Base-by-base conservation (phyloP, 2,329 filamentous ascomycete species). In the Ceratocystis eucalypticola region DNA sequence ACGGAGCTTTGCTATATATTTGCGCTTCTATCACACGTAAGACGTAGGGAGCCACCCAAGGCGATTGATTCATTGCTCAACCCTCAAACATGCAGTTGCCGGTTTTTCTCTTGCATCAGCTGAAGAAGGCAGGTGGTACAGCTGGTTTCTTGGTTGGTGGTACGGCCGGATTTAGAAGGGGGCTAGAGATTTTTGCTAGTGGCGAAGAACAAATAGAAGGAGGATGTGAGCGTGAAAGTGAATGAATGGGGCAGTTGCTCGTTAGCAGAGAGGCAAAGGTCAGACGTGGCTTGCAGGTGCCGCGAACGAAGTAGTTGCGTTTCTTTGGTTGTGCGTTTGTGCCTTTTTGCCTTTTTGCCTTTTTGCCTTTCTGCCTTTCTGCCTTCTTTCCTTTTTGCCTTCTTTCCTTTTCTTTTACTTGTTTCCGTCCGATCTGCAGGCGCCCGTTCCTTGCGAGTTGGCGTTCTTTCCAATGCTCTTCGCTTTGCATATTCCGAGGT, bases 91-190 rank as follows among this genome's bases (percentile, higher is more conserved):
- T 57, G 53, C 25, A 57, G 53, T 17, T 57, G 25, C 53, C 17
- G 53, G 17, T 57, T 57, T 20, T 59, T 57, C 17, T 20, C 6
- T 59, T 59, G 28, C 55, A 17, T 6, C 5, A 59, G 55, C 55
- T 59, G 55, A 59, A 59, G 55, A 30, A 30, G 55, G 55, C 25
- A 59, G 55, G 55, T 59, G 30, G 10, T 25, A 59, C 55, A 59
- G 28, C 8, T 20, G 17, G 7, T 17, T n/a, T 17, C n/a, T 25
- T 25, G 33, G 28, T 8, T 59, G 17, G 55, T 59, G 25, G 28
- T 59, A 59, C 55, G 30, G 15, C 55, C 55, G 25, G 22, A 59
- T 20, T 7, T 37, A 20, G 55, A 59, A 59, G 55, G 55, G 8
- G 30, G 28, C 12, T 30, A 59, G 55, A 30, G 17, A n/a, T 22